Evolutionary conservation across 192 early-diverging fungal genomes (phyloP), one percentile per base, ranked within the genome.

Genomic region (Podila clonocystis): DNA sequence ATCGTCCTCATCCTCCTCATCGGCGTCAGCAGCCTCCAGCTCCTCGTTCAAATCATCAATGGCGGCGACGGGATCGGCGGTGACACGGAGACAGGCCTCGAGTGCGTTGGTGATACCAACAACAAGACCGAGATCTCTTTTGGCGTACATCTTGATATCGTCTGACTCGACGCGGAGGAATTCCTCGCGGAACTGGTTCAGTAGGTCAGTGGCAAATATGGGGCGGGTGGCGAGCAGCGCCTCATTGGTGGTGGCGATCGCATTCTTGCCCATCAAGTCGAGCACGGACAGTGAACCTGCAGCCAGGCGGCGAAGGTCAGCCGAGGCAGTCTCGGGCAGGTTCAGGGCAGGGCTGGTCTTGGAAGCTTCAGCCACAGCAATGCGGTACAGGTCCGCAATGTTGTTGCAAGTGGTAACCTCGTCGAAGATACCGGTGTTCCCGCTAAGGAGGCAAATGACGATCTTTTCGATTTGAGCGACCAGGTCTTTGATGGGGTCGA

Each of bases 11-110:
- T 61, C 59, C 20, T 61, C 9, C 3, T 61, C 58, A 30, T 24
- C 26, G 0, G 17, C 0, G 24, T 49, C 50, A 11, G 31, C 50
- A 0, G 49, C 59, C 9, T 48, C 48, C 58, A 68, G 12, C 12
- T 62, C 59, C 20, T 62, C 24, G 17, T 52, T 26, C 19, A 70
- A 38, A 48, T 70, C 68, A 30, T 60, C 45, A 12, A 36, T 24
- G 24, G 68, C 68, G 5, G 29, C 59, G 8, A 30, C 59, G 29
- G 68, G 68, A 9, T 70, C 68, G 6, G 68, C 59, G 19, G 68
- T 41, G 59, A 70, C 59, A 6, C 68, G 68, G 12, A 70, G 45
- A 62, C 68, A 70, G 9, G 68, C 68, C 48, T 70, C 68, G 31
- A 70, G 58, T 13, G 68, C 68, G 49, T 70, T 70, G 20, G 59